Percentiles rank a stretch among this genome's conserved stretches.
These are phyloP conservation scores for Carnegiea gigantea DNA, from an alignment of 179 eudicot genomes.

Conservation along the genomic window DNA sequence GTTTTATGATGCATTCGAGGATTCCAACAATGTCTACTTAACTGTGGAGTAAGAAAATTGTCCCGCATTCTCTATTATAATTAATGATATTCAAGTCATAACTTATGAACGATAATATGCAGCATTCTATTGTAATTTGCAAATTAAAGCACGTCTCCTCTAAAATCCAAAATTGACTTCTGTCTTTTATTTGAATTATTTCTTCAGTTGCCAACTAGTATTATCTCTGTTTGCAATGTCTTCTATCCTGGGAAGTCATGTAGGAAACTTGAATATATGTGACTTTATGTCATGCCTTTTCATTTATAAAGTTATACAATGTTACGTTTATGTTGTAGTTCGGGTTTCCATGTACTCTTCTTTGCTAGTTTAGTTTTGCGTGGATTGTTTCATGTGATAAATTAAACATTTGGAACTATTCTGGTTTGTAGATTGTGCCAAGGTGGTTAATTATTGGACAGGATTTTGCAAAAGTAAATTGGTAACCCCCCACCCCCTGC, in stretches of 20 bases:
- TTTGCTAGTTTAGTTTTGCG: background rate
- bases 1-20: slow-evolving; percentile 90
- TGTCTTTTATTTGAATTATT: background rate
- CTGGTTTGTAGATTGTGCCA: slow-evolving; percentile 69
- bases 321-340: too few species aligned
- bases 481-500: background rate
- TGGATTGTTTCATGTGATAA: background rate
- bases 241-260: background rate
- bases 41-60: slow-evolving; percentile 81
- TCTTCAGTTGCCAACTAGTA: background rate
- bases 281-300: too few species aligned
- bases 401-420: background rate
- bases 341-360: background rate
- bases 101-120: background rate
- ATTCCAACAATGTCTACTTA: slow-evolving; percentile 72
- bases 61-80: background rate
- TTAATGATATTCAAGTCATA: background rate
- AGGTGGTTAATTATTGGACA: slow-evolving; percentile 90
- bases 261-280: too few species aligned
- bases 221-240: background rate
- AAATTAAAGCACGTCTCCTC: background rate
- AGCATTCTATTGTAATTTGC: background rate
- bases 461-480: slow-evolving; percentile 81
- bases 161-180: background rate
- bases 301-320: too few species aligned